Evolutionary conservation across 1,139 yeast species (phyloP).

Genomic region (Diutina neorugosa): DNA sequence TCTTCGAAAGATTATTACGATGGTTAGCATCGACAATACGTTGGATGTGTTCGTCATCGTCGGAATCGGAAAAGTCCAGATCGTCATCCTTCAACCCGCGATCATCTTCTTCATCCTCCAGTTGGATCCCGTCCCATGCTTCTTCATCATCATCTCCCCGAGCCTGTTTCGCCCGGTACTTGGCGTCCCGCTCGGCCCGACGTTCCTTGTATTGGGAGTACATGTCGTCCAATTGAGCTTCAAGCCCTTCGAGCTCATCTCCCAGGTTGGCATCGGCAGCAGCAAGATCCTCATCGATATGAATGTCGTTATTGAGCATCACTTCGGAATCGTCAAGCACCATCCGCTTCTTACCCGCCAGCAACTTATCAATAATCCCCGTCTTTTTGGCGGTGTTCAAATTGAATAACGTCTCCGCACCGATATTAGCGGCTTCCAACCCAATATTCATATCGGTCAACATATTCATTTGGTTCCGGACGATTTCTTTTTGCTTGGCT

Average conservation of each 20-base stretch:
- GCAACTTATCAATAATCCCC: conserved; percentile 62
- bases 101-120: conserved; percentile 23
- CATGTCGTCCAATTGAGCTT: conserved; percentile 73
- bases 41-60: conserved; percentile 66
- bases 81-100: conserved; percentile 26
- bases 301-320: conserved; percentile 38
- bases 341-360: conserved; percentile 76
- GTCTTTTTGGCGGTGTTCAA: conserved; percentile 76
- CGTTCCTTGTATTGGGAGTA: conserved; percentile 63
- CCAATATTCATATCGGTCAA: conserved; percentile 87
- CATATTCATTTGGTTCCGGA: conserved; percentile 95
- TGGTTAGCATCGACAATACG: conserved; percentile 12
- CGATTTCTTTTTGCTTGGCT: conserved; percentile 73
- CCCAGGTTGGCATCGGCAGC: conserved; percentile 16
- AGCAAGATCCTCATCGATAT: conserved; percentile 25
- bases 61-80: conserved; percentile 35
- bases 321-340: conserved; percentile 47
- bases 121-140: conserved; percentile 77
- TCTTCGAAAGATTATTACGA: conserved; percentile 34
- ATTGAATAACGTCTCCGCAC: conserved; percentile 67
- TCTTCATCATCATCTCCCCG: conserved; percentile 75
- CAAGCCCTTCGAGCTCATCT: conserved; percentile 60
- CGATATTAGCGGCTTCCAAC: conserved; percentile 79
- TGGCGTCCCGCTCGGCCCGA: conserved; percentile 70
- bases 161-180: conserved; percentile 64